Base-by-base conservation (phyloP, 2,329 filamentous ascomycete genomes). In the Phaeosphaeriaceae sp. region DNA sequence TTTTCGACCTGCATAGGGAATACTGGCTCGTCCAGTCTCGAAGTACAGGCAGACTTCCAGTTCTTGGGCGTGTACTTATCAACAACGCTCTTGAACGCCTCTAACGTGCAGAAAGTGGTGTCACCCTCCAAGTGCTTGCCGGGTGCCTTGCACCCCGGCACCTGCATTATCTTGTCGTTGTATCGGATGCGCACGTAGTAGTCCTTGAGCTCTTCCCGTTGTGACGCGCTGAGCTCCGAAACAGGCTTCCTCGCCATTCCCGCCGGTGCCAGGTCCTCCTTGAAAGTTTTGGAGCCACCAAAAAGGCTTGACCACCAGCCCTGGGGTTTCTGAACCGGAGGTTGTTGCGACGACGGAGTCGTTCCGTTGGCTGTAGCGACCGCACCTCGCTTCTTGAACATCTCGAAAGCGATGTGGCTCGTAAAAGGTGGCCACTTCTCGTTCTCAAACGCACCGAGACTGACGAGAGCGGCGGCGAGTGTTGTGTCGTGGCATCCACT, bases 401-500 rank as follows among this genome's bases (percentile, higher is more conserved):
- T 84, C 78, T 99, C 95, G 55, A 99, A 83, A 30, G 95, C 94
- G 64, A 99, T 85, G 70, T 96, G 93, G 68, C 91, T 94, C 0
- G 94, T 97, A 73, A 94, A 99, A 0, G 93, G 94, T 0, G 95
- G 95, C 95, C 95, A 99, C 35, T 85, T 84, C 60, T 83, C 79
- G 49, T 86, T 86, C 44, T 91, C 83, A 74, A 92, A 95, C 2
- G 91, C 91, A 2, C 94, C 95, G 7, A 98, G 79, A 65, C 91
- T 92, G 17, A 89, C 82, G 26, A 99, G 81, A 1, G 93, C 82
- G 1, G 86, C 91, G 2, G 92, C 95, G 5, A 99, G 85, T 0
- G 95, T 98, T 1, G 95, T 98, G 74, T 98, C 94, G 78, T 97
- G 94, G 72, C 94, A 97, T 30, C 94, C 94, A 65, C 88, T 91